Evolutionary conservation across 495 filamentous ascomycete genomes (phyloP).

Genomic region (Apiosordaria backusii): DNA sequence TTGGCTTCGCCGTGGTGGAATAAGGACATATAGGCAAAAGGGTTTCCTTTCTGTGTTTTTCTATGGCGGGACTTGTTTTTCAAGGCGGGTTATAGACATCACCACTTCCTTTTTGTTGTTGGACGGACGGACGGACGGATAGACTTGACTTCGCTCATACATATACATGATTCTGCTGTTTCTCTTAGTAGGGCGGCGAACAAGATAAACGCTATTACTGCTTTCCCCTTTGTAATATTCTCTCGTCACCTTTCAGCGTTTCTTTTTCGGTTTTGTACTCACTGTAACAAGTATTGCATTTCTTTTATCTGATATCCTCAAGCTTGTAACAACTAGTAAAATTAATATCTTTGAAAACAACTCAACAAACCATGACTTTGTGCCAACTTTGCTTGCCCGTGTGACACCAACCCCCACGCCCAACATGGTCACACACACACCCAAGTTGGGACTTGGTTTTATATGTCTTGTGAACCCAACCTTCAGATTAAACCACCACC

Average conservation of each 20-base stretch:
- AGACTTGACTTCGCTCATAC: constrained; percentile 23
- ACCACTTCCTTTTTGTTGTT: constrained; percentile 23
- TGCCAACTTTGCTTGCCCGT: neutral
- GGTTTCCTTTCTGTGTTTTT: constrained; percentile 10
- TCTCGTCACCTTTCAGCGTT: neutral
- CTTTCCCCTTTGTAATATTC: neutral
- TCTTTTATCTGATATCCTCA: neutral
- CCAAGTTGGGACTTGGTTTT: neutral
- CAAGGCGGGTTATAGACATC: constrained; percentile 22
- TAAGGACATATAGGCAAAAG: constrained; percentile 11
- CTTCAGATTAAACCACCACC: neutral
- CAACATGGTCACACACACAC: neutral
- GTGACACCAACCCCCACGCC: neutral
- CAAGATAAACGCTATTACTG: neutral
- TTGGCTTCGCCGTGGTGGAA: constrained; percentile 12
- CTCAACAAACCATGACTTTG: neutral
- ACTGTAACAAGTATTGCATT: neutral
- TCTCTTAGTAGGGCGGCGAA: neutral
- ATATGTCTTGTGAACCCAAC: neutral
- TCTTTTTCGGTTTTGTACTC: neutral
- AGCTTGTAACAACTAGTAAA: neutral
- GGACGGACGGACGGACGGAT: constrained; percentile 13
- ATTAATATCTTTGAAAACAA: neutral
- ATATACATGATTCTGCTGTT: neutral
- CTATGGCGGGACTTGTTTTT: constrained; percentile 4